Conservation (phyloP, 2,329 filamentous ascomycete species). For the Colletotrichum gloeosporioides region DNA sequence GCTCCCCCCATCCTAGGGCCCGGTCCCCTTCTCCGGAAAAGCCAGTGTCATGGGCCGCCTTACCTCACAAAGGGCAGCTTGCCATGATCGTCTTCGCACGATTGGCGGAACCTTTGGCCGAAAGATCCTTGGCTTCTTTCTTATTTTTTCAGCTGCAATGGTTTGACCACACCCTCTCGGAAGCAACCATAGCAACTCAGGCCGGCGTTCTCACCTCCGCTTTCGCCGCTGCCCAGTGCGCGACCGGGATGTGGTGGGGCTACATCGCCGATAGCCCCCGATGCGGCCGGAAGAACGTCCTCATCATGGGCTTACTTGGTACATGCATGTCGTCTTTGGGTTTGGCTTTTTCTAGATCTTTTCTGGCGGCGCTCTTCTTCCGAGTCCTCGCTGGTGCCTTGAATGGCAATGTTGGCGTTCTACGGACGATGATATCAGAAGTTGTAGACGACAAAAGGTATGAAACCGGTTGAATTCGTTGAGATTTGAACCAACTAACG, state of each 20-base stretch:
- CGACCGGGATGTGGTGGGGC: slow-evolving; percentile 25
- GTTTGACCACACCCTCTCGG: slow-evolving; percentile 7
- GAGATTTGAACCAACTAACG: background rate
- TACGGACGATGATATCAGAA: slow-evolving; percentile 27
- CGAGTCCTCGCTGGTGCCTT: slow-evolving; percentile 23
- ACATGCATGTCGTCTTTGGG: slow-evolving; percentile 72
- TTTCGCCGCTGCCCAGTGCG: slow-evolving; percentile 25
- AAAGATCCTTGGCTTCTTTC: slow-evolving; percentile 28
- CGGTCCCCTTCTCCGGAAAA: background rate
- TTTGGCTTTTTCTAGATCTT: slow-evolving; percentile 73
- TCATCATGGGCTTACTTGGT: slow-evolving; percentile 23
- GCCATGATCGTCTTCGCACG: slow-evolving; percentile 29
- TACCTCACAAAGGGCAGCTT: slow-evolving; percentile 29
- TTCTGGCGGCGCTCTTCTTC: slow-evolving; percentile 36
- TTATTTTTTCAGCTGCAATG: slow-evolving; percentile 26
- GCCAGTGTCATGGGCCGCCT: slow-evolving; percentile 22
- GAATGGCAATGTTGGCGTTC: slow-evolving; percentile 26
- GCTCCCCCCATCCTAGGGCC: background rate
- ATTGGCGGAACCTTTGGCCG: slow-evolving; percentile 30
- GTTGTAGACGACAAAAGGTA: slow-evolving; percentile 25
- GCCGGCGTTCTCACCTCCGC: slow-evolving; percentile 24
- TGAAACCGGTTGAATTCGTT: background rate
- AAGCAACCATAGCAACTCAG: slow-evolving; percentile 21
- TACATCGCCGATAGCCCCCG: slow-evolving; percentile 20
- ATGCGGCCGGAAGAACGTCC: slow-evolving; percentile 24